Percentiles rank a stretch among this genome's conserved stretches.
phyloP scores from a whole-genome alignment of 2,329 filamentous ascomycete species.

The Verticillium albo-atrum region DNA sequence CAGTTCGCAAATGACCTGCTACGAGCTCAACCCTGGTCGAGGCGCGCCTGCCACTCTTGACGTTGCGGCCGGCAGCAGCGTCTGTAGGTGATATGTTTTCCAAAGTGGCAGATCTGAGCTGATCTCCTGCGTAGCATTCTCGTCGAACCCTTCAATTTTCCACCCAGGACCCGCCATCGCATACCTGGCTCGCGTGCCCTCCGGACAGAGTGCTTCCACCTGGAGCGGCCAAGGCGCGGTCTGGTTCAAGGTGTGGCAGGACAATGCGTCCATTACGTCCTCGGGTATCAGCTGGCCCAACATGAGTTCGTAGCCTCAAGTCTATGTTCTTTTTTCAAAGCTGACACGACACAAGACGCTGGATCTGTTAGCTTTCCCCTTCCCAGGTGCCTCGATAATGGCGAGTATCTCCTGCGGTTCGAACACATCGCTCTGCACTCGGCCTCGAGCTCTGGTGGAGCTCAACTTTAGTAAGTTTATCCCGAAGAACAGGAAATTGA shows the following conservation, averaged over 20 bases:
- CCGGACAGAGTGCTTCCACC: constrained; percentile 22
- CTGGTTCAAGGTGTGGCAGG: constrained; percentile 34
- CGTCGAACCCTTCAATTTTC: constrained; percentile 28
- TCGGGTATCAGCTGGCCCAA: constrained; percentile 29
- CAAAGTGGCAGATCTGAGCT: not conserved
- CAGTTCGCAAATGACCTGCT: constrained; percentile 45
- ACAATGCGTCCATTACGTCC: constrained; percentile 27
- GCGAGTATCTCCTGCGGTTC: constrained; percentile 43
- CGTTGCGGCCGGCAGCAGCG: constrained; percentile 16
- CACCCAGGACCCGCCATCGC: constrained; percentile 32
- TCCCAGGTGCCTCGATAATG: constrained; percentile 38
- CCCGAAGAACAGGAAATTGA: not conserved
- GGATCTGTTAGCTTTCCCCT: constrained; percentile 30
- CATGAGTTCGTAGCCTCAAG: constrained; percentile 12
- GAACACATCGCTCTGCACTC: constrained; percentile 45
- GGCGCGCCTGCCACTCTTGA: constrained; percentile 37
- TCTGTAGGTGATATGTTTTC: constrained; percentile 12
- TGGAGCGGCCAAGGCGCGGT: constrained; percentile 27
- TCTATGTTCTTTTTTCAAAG: too few relatives aligned
- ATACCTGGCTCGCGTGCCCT: constrained; percentile 31
- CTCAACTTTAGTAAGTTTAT: constrained; percentile 33
- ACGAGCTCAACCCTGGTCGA: constrained; percentile 35
- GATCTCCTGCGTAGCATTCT: constrained; percentile 20
- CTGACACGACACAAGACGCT: not conserved
- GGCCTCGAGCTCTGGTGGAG: constrained; percentile 33